These are phyloP conservation scores for Blastobotrys ciferrii DNA, from an alignment of 1,139 yeast genomes.

Conservation along the genomic window DNA sequence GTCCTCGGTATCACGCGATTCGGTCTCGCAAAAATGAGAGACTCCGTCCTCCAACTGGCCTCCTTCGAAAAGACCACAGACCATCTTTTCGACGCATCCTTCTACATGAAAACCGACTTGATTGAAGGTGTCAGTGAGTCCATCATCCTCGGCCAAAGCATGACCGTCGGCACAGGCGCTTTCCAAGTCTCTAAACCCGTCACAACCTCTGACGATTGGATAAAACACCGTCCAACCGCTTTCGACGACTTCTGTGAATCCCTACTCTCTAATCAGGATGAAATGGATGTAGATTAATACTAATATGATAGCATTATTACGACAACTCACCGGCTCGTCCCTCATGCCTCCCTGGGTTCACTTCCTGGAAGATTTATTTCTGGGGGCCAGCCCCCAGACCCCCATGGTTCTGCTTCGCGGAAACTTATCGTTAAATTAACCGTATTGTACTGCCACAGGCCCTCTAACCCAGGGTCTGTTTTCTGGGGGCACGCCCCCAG, in stretches of 20 bases:
- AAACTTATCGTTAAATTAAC: too few species aligned
- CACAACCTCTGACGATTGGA: conserved; percentile 18
- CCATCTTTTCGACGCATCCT: conserved; percentile 96
- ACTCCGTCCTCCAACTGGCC: conserved; percentile 93
- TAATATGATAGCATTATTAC: background rate
- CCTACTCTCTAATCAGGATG: background rate
- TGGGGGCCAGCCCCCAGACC: too few species aligned
- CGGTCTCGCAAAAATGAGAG: conserved; percentile 98
- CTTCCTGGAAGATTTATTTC: too few species aligned
- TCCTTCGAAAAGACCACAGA: conserved; percentile 98
- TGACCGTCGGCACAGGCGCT: conserved; percentile 97
- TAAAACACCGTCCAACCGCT: conserved; percentile 25
- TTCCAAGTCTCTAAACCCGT: conserved; percentile 60
- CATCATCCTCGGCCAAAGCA: conserved; percentile 94
- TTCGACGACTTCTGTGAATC: conserved; percentile 31
- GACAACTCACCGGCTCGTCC: too few species aligned
- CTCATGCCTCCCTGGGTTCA: too few species aligned
- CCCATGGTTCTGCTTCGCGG: too few species aligned
- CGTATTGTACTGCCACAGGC: too few species aligned
- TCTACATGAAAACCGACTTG: conserved; percentile 91
- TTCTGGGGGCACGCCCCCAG: too few species aligned
- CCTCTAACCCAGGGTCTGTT: too few species aligned
- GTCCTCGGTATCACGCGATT: conserved; percentile 97
- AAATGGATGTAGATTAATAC: background rate
- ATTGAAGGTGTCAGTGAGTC: conserved; percentile 98